Conservation (phyloP, 2,329 filamentous ascomycete genomes). For the Colletotrichum aenigma region DNA sequence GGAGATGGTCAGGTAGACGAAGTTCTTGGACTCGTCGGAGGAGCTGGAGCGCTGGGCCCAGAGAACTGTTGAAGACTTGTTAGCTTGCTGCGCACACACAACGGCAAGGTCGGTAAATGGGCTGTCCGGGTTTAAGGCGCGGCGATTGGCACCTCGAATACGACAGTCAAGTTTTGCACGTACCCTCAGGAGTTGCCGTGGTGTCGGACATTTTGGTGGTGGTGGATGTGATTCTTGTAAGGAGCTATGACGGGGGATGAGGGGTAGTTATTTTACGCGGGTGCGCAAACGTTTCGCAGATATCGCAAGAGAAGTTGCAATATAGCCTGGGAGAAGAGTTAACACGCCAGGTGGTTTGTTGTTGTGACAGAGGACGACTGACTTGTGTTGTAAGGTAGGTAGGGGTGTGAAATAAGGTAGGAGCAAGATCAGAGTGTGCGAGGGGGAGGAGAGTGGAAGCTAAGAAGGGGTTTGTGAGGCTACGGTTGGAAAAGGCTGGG, state of each 20-base stretch:
- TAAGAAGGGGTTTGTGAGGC: constrained; percentile 16
- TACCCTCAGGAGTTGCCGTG: constrained; percentile 43
- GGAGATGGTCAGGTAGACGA: constrained; percentile 90
- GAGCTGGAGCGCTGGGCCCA: constrained; percentile 96
- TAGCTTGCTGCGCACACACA: not conserved
- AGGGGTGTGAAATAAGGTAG: not conserved
- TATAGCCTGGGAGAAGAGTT: not conserved
- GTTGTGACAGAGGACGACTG: not conserved
- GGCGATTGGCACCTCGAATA: not conserved
- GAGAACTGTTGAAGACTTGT: constrained; percentile 66
- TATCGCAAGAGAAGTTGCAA: not conserved
- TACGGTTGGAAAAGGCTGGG: constrained; percentile 18
- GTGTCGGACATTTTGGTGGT: constrained; percentile 30
- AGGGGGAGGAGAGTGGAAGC: not conserved
- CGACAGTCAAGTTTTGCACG: constrained; percentile 21
- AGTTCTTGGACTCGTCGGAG: constrained; percentile 84
- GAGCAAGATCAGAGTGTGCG: not conserved
- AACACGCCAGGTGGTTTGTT: not conserved
- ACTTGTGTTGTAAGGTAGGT: not conserved
- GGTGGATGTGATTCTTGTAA: constrained; percentile 1
- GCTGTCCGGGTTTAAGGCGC: not conserved
- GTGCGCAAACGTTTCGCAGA: constrained; percentile 11
- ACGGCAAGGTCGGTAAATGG: not conserved
- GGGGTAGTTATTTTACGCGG: constrained; percentile 14
- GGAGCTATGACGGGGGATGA: constrained; percentile 21